Conservation (phyloP, 2,329 filamentous ascomycete species). For the Neonectria faginata region DNA sequence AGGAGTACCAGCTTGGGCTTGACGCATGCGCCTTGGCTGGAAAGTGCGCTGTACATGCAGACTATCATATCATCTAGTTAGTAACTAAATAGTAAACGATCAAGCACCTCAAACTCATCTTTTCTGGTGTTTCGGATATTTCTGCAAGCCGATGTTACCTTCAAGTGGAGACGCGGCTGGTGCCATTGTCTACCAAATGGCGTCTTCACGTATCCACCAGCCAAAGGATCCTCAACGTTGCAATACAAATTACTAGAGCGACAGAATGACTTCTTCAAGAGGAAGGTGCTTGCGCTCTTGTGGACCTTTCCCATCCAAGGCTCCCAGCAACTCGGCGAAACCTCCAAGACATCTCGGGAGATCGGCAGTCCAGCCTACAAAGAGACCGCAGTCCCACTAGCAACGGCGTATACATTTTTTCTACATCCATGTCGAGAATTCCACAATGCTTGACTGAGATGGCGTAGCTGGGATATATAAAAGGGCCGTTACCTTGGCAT, state of each 20-base stretch:
- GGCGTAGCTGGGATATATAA: background rate
- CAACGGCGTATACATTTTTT: background rate
- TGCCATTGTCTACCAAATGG: background rate
- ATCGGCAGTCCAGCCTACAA: background rate
- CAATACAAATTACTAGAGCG: background rate
- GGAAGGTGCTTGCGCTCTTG: background rate
- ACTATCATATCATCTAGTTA: no score
- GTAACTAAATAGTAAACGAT: no score
- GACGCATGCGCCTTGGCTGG: no score
- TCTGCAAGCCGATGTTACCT: background rate
- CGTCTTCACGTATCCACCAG: conserved; percentile 5
- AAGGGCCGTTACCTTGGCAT: background rate
- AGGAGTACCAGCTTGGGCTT: no score
- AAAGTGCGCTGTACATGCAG: no score
- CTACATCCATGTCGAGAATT: background rate
- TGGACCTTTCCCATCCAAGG: background rate
- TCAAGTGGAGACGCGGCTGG: background rate
- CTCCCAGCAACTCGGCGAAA: background rate
- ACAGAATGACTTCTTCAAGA: background rate
- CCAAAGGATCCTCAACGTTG: background rate
- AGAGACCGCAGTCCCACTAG: background rate
- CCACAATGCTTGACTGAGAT: background rate
- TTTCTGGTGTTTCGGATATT: background rate
- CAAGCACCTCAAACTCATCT: background rate
- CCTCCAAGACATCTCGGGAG: background rate